Evolutionary conservation across 331 rosid species (phyloP).

Genomic region (Malus hybrid): DNA sequence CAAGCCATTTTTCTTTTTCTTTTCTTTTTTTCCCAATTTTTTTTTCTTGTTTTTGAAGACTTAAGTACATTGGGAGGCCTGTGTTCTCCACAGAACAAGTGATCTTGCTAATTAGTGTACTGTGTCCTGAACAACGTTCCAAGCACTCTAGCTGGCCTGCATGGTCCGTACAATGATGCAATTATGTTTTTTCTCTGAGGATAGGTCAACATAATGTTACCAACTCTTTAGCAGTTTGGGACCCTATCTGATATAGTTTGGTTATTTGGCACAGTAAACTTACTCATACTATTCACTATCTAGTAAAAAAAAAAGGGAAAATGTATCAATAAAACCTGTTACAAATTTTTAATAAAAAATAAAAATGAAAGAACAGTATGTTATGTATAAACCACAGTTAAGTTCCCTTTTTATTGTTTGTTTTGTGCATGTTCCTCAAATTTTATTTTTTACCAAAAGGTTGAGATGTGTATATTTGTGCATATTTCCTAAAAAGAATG

Average conservation of each 20-base stretch:
- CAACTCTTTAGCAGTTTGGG: conserved; percentile 2
- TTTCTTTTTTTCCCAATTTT: background rate
- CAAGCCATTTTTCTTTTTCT: background rate
- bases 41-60: background rate
- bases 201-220: conserved; percentile 9
- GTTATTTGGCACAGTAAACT: background rate
- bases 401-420: background rate
- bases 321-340: background rate
- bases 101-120: conserved; percentile 14
- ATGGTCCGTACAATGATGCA: conserved; percentile 22
- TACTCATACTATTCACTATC: background rate
- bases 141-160: conserved; percentile 31
- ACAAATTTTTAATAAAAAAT: background rate
- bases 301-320: background rate
- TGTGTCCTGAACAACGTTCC: conserved; percentile 42
- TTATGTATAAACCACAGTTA: too few relatives aligned
- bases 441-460: too few relatives aligned
- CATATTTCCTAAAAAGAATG: background rate
- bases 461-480: too few relatives aligned
- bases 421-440: background rate
- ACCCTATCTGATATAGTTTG: background rate
- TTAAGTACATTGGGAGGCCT: background rate
- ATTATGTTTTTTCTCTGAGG: background rate
- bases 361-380: background rate
- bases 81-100: conserved; percentile 5